These are phyloP conservation scores for Mitragyna speciosa DNA, from an alignment of 257 asterid species.

Conservation along the genomic window DNA sequence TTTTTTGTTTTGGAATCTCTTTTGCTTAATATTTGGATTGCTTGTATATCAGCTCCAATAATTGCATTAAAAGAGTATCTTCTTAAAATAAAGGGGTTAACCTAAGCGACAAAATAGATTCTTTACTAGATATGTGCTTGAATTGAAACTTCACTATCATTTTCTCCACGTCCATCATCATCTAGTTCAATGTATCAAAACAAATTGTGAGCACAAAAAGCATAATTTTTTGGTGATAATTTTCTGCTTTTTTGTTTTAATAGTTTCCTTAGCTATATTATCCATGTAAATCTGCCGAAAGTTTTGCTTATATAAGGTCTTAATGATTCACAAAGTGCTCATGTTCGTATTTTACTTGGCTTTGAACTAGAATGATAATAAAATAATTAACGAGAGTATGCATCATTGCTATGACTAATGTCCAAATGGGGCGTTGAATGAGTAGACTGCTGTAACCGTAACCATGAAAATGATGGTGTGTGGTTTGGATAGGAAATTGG, in stretches of 20 bases:
- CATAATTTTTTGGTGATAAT: neutral
- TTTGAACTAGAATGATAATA: neutral
- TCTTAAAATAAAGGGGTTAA: no score
- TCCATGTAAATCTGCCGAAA: no score
- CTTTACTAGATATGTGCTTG: no score
- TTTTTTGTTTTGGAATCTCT: neutral
- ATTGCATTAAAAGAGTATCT: no score
- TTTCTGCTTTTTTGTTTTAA: no score
- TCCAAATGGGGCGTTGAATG: neutral
- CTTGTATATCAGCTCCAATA: neutral
- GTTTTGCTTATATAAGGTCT: neutral
- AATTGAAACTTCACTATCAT: neutral
- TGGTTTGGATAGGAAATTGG: neutral
- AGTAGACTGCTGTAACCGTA: neutral
- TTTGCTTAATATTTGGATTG: neutral
- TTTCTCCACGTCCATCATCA: neutral
- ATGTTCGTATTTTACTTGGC: neutral
- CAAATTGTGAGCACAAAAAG: neutral
- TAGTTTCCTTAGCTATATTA: no score
- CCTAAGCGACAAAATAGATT: neutral
- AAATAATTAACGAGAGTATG: neutral
- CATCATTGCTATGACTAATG: neutral
- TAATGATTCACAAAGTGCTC: neutral
- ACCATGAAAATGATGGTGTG: conserved; percentile 1
- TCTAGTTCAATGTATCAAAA: neutral